These are phyloP conservation scores for Glonium stellatum DNA, from an alignment of 495 filamentous ascomycete genomes.

Conservation along the genomic window DNA sequence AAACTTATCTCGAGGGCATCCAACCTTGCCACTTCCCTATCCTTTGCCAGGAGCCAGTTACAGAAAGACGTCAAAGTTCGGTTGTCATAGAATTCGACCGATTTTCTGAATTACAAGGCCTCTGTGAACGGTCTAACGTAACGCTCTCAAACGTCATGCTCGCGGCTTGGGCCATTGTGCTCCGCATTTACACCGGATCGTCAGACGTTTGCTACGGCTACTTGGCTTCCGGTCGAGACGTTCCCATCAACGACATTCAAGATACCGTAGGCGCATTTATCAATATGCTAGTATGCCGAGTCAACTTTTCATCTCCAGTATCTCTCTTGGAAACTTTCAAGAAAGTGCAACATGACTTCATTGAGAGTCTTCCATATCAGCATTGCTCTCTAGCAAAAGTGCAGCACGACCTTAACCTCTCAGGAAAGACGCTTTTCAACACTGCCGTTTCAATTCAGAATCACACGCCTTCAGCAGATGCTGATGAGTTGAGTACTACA, in stretches of 20 bases:
- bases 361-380: slow-evolving; percentile 26
- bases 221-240: slow-evolving; percentile 40
- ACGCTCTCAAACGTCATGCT: too few species aligned
- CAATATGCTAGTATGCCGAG: slow-evolving; percentile 36
- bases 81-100: too few species aligned
- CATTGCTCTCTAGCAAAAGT: slow-evolving; percentile 28
- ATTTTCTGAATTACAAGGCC: too few species aligned
- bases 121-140: too few species aligned
- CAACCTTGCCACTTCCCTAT: slow-evolving; percentile 49
- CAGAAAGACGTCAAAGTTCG: too few species aligned
- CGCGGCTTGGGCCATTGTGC: too few species aligned
- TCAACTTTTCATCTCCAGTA: slow-evolving; percentile 8
- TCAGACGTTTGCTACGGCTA: slow-evolving; percentile 29
- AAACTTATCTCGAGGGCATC: slow-evolving; percentile 42
- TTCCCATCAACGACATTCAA: slow-evolving; percentile 42
- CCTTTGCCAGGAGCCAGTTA: too few species aligned
- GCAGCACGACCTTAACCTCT: slow-evolving; percentile 26
- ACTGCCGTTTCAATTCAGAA: slow-evolving; percentile 27
- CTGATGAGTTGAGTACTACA: too few species aligned
- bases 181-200: too few species aligned
- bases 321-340: too few species aligned
- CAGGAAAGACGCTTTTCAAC: slow-evolving; percentile 28
- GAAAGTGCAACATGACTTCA: slow-evolving; percentile 25
- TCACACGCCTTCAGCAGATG: too few species aligned
- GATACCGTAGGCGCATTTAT: slow-evolving; percentile 44